Evolutionary conservation across 2,329 filamentous ascomycete species (phyloP).

Genomic region (Leptographium lundbergii): DNA sequence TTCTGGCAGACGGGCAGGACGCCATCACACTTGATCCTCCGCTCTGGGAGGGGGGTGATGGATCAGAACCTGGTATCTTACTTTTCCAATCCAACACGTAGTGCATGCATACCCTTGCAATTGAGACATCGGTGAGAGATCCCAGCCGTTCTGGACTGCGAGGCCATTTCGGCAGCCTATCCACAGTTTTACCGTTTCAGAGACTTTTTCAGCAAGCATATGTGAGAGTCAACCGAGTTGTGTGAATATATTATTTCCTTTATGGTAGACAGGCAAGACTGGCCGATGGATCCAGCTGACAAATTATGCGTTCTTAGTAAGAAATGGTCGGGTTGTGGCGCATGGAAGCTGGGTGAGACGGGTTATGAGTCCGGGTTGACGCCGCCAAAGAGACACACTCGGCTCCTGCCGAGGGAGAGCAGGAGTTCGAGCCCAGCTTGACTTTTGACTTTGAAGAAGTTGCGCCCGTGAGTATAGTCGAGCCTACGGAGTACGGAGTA

Average conservation of each 20-base stretch:
- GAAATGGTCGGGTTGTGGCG: neutral
- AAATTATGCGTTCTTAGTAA: neutral
- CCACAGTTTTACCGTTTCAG: neutral
- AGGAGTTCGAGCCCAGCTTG: too few relatives aligned
- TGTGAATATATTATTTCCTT: neutral
- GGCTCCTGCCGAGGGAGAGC: too few relatives aligned
- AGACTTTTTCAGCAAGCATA: neutral
- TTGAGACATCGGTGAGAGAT: neutral
- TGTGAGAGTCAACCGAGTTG: neutral
- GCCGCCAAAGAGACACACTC: too few relatives aligned
- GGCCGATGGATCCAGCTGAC: neutral
- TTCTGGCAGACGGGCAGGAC: slow-evolving; percentile 4
- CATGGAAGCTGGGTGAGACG: neutral
- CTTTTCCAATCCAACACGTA: neutral
- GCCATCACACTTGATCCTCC: slow-evolving; percentile 10
- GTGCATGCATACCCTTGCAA: slow-evolving; percentile 3
- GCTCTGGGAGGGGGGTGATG: neutral
- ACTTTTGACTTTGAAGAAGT: too few relatives aligned
- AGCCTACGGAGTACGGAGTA: too few relatives aligned
- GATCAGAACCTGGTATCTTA: neutral
- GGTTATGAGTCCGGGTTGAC: too few relatives aligned
- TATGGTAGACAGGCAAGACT: slow-evolving; percentile 1
- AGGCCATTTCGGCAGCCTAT: neutral
- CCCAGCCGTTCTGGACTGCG: neutral
- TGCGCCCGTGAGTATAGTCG: too few relatives aligned